Conservation (phyloP, 163 green algal genomes). For the Scenedesmus sp. region DNA sequence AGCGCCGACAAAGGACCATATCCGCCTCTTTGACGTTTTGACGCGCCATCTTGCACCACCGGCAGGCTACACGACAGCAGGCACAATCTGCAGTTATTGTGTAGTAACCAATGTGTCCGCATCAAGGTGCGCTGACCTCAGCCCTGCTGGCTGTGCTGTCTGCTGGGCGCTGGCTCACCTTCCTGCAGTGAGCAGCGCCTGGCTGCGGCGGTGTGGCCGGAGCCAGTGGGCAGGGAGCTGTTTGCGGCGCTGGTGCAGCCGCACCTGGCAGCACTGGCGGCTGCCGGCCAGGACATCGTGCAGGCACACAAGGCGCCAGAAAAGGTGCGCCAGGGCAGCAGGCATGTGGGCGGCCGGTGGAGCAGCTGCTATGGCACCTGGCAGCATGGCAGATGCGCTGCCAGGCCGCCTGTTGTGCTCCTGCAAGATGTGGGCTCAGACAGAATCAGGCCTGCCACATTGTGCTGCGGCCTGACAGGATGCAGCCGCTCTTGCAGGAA, state of each 20-base stretch:
- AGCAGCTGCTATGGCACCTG: too few species aligned
- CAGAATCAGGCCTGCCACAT: too few species aligned
- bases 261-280: slow-evolving; percentile 6
- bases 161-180: background rate
- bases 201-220: slow-evolving; percentile 19
- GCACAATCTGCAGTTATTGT: too few species aligned
- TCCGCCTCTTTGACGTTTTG: too few species aligned
- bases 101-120: background rate
- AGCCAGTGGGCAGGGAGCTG: background rate
- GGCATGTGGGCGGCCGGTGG: background rate
- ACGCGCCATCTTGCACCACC: too few species aligned
- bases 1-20: too few species aligned
- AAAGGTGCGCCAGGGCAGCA: slow-evolving; percentile 17
- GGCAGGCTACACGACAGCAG: too few species aligned
- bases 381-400: background rate
- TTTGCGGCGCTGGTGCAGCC: background rate
- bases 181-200: slow-evolving; percentile 46
- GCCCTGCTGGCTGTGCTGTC: background rate
- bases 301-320: slow-evolving; percentile 32
- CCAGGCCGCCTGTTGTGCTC: slow-evolving; percentile 64
- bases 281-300: slow-evolving; percentile 18
- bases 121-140: background rate
- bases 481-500: background rate
- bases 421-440: too few species aligned
- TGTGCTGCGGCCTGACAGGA: background rate